These are phyloP conservation scores for Handroanthus guayacan DNA, from an alignment of 257 asterid genomes.

Conservation along the genomic window DNA sequence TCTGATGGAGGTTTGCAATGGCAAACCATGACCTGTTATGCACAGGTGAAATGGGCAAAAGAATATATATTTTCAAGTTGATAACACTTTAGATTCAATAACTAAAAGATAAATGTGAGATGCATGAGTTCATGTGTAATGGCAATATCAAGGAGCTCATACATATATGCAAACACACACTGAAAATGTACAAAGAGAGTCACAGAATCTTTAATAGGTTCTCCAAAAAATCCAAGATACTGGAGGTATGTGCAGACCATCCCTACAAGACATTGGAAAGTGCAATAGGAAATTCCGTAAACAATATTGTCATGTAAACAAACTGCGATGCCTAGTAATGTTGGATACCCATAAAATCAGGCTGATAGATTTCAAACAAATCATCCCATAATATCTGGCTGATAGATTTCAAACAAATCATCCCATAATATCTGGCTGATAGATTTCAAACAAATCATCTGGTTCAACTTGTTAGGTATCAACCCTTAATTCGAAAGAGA, in stretches of 20 bases:
- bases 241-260: constrained; percentile 4
- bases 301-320: neutral
- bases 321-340: neutral
- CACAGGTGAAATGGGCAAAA: constrained; percentile 26
- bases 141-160: constrained; percentile 16
- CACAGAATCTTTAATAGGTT: neutral
- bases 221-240: constrained; percentile 21
- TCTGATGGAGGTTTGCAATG: constrained; percentile 83
- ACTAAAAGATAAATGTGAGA: neutral
- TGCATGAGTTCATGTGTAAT: constrained; percentile 22
- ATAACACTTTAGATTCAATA: constrained; percentile 6
- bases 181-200: constrained; percentile 23
- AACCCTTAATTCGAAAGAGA: constrained; percentile 6
- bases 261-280: constrained; percentile 2
- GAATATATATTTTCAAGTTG: neutral
- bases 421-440: neutral
- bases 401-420: constrained; percentile 11
- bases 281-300: neutral
- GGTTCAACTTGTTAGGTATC: constrained; percentile 13
- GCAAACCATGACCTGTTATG: constrained; percentile 87
- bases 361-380: constrained; percentile 3
- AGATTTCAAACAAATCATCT: constrained; percentile 8
- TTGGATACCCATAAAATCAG: neutral
- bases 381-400: neutral
- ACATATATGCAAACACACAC: neutral